A percentile compares a stretch with the other conserved stretches of the same genome.
phyloP scores from a whole-genome alignment of 164 flowering plant species.

The Malania oleifera region DNA sequence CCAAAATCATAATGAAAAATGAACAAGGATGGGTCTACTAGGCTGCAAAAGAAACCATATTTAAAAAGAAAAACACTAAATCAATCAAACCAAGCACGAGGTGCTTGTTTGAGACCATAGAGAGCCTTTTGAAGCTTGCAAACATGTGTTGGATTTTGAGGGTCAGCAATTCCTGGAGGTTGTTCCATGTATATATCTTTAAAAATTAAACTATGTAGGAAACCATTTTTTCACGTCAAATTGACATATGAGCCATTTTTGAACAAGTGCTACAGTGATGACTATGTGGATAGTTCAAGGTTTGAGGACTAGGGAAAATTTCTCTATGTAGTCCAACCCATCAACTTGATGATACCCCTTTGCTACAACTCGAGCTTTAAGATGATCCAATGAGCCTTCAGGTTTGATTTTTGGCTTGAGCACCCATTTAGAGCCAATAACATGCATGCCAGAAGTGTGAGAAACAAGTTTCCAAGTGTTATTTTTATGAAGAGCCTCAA shows the following conservation, averaged over 20 bases:
- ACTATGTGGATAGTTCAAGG: not conserved
- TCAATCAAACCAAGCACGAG: not conserved
- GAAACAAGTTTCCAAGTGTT: too few relatives aligned
- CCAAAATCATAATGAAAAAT: not conserved
- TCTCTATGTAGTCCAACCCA: not conserved
- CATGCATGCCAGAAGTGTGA: too few relatives aligned
- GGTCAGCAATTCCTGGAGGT: too few relatives aligned
- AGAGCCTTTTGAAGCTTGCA: not conserved
- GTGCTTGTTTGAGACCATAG: not conserved
- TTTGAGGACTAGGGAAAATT: not conserved
- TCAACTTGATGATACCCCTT: not conserved
- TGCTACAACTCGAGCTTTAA: not conserved
- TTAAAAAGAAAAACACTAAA: too few relatives aligned
- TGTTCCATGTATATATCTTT: too few relatives aligned
- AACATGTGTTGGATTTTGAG: not conserved
- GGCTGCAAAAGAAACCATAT: too few relatives aligned
- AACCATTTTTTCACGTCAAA: not conserved
- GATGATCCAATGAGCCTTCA: too few relatives aligned
- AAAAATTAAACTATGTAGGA: not conserved
- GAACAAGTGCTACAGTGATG: not conserved
- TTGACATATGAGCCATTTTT: not conserved
- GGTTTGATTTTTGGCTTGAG: too few relatives aligned
- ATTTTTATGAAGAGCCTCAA: too few relatives aligned
- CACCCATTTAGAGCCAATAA: too few relatives aligned
- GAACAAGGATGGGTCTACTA: not conserved